Evolutionary conservation across 345 rosid genomes (phyloP), one percentile per base, ranked within the genome.

Genomic region (Gossypium anomalum): DNA sequence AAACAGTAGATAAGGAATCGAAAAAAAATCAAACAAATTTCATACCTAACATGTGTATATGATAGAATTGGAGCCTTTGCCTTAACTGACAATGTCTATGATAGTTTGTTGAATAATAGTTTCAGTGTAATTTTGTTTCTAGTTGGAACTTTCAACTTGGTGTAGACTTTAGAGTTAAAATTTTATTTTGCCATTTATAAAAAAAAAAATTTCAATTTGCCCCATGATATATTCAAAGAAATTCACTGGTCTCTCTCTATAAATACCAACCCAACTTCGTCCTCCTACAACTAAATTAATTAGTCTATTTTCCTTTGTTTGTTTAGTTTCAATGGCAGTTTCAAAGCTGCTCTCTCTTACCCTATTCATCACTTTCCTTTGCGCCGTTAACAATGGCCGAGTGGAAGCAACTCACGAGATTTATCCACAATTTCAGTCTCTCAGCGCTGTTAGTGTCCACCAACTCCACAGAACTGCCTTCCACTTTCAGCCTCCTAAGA

Each of bases 401-500:
- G 85, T 82, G 6, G 79, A 85, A 56, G 87, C 89, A 2, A 85
- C 86, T 44, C 98, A 94, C 76, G 64, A 45, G 17, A 19, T 87
- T 45, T 88, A 70, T 55, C 83, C 83, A 2, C 52, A 77, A 49
- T 76, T 69, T 48, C 98, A 92, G 66, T 85, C 83, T 63, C 64
- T 75, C 23, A 19, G 48, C 3, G 89, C 84, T 3, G 66, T 47
- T 2, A n/a, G 58, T 1, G 89, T 89, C 25, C 60, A 63, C 47
- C 77, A 80, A 47, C 51, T 76, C 67, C 92, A 90, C 38, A 78
- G 97, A 80, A 85, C 97, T 12, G 90, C 76, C 9, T 94, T 75
- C 76, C 97, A 94, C 65, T 94, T 94, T 73, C 98, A 91, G 75
- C 98, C 98, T 71, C 90, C 88, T 1, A 82, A 47, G 79, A 79